These are phyloP conservation scores for Zygoascus tannicola DNA, from an alignment of 805 yeast genomes.

Conservation along the genomic window DNA sequence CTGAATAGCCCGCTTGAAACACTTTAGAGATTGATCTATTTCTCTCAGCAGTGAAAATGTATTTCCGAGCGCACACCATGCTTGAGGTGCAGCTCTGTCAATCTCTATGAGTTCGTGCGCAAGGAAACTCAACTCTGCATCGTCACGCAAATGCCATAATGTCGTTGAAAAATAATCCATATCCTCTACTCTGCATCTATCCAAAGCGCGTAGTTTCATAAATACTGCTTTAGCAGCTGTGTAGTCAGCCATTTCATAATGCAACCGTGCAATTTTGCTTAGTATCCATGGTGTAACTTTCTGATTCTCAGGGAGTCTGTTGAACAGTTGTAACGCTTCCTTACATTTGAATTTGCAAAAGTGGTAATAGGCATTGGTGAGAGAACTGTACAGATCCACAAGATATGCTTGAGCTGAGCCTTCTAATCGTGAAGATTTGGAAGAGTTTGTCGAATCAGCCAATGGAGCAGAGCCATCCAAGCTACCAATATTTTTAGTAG, in stretches of 20 bases:
- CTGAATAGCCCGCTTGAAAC: slow-evolving; percentile 71
- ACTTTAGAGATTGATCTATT: slow-evolving; percentile 80
- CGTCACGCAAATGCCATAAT: slow-evolving; percentile 85
- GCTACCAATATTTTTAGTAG: not conserved
- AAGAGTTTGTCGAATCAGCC: not conserved
- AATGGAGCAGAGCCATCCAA: not conserved
- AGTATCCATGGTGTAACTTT: slow-evolving; percentile 77
- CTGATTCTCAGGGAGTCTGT: slow-evolving; percentile 53
- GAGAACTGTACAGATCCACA: slow-evolving; percentile 41
- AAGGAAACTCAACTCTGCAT: slow-evolving; percentile 65
- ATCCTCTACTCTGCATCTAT: slow-evolving; percentile 71
- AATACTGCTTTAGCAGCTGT: slow-evolving; percentile 63
- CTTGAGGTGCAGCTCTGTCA: slow-evolving; percentile 58
- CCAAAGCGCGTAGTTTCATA: slow-evolving; percentile 50
- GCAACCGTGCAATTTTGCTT: slow-evolving; percentile 66
- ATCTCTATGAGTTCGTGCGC: slow-evolving; percentile 71
- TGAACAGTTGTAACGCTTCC: slow-evolving; percentile 64
- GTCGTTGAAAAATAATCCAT: slow-evolving; percentile 89
- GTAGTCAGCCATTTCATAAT: slow-evolving; percentile 82
- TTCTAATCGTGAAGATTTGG: not conserved
- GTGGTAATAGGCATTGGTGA: slow-evolving; percentile 55
- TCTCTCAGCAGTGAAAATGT: slow-evolving; percentile 74
- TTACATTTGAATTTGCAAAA: slow-evolving; percentile 64
- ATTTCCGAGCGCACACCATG: slow-evolving; percentile 92
- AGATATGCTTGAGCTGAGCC: slow-evolving; percentile 30